Evolutionary conservation across 2,329 filamentous ascomycete species (phyloP).

Genomic region (Achaetomium macrosporum): DNA sequence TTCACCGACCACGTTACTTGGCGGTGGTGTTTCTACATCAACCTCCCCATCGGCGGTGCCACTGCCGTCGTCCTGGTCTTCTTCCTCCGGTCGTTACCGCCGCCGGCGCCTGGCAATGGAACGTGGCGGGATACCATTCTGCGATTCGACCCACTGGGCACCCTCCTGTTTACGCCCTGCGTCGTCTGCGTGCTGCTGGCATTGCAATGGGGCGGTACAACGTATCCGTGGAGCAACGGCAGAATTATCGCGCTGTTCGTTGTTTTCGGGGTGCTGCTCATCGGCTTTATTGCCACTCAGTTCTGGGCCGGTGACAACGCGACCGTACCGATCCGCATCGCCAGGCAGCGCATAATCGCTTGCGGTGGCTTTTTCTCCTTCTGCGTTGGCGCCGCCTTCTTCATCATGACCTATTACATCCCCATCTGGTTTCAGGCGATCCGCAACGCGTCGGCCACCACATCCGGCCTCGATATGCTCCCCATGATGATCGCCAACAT

Average conservation of each 20-base stretch:
- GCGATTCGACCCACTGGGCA: conserved; percentile 54
- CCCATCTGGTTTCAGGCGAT: neutral
- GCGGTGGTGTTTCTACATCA: conserved; percentile 57
- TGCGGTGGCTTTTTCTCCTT: neutral
- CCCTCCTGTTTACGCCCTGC: conserved; percentile 53
- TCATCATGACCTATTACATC: neutral
- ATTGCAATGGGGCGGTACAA: conserved; percentile 56
- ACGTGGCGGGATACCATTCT: conserved; percentile 38
- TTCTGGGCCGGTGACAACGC: neutral
- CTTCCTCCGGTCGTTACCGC: too few relatives aligned
- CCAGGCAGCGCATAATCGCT: neutral
- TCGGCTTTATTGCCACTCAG: neutral
- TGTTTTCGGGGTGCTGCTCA: conserved; percentile 34
- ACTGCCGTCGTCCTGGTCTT: conserved; percentile 44
- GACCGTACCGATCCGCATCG: neutral
- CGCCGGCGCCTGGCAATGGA: conserved; percentile 40
- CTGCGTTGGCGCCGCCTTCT: neutral
- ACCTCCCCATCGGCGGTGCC: conserved; percentile 50
- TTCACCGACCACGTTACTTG: conserved; percentile 45
- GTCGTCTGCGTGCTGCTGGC: conserved; percentile 56
- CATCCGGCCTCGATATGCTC: neutral
- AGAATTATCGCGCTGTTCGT: conserved; percentile 50
- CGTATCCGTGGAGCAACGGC: conserved; percentile 47
- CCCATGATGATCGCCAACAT: neutral
- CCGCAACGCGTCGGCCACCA: neutral